Percentiles rank a stretch among this genome's conserved stretches.
Evolutionary conservation across 805 yeast species (phyloP).

Genomic region (Candida berthetii): DNA sequence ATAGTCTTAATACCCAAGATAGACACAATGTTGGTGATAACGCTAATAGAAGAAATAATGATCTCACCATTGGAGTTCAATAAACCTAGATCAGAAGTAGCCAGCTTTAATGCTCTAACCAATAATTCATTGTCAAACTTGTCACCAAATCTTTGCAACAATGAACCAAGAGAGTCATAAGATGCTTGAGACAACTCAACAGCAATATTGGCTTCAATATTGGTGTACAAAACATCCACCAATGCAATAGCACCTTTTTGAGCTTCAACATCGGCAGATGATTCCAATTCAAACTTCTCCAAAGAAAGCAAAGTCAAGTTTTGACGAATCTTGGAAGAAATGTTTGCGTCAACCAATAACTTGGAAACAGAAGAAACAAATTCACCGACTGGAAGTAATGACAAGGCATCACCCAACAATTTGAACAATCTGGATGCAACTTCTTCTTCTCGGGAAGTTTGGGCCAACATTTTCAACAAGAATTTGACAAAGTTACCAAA

Average conservation of each 20-base stretch:
- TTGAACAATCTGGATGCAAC: slow-evolving; percentile 37
- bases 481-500: slow-evolving; percentile 16
- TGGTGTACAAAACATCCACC: slow-evolving; percentile 41
- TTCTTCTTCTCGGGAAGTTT: slow-evolving; percentile 11
- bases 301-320: slow-evolving; percentile 59
- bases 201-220: slow-evolving; percentile 21
- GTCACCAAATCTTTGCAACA: slow-evolving; percentile 59
- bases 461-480: slow-evolving; percentile 7
- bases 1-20: slow-evolving; percentile 81
- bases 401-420: slow-evolving; percentile 56
- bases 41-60: slow-evolving; percentile 66
- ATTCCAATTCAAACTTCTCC: slow-evolving; percentile 64
- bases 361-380: slow-evolving; percentile 59
- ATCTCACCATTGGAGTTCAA: slow-evolving; percentile 51
- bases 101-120: slow-evolving; percentile 39
- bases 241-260: slow-evolving; percentile 45
- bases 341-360: slow-evolving; percentile 21
- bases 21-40: slow-evolving; percentile 63
- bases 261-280: slow-evolving; percentile 42
- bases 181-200: slow-evolving; percentile 59
- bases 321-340: slow-evolving; percentile 45
- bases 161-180: slow-evolving; percentile 56
- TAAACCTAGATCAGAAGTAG: slow-evolving; percentile 50
- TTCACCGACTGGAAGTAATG: slow-evolving; percentile 67
- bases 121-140: slow-evolving; percentile 40